Conservation (phyloP, 176 grass and related monocot genomes). For the Puya raimondii region DNA sequence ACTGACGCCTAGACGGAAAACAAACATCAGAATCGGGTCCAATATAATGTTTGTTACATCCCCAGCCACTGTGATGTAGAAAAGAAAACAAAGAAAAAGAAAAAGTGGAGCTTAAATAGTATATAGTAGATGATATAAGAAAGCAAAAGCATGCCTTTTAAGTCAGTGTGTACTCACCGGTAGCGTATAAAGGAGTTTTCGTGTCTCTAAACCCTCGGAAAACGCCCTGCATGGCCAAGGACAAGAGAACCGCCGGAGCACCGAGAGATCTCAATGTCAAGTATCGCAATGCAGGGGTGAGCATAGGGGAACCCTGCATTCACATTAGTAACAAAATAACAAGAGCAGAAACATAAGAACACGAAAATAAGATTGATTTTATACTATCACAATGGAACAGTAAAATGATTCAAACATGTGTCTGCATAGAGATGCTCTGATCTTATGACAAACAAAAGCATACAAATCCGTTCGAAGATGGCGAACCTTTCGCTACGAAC, state of each 20-base stretch:
- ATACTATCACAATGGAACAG: too few species aligned
- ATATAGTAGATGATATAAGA: not conserved
- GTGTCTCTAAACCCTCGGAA: constrained; percentile 96
- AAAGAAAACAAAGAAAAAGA: not conserved
- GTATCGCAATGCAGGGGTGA: constrained; percentile 71
- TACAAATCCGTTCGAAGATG: too few species aligned
- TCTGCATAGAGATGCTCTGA: too few species aligned
- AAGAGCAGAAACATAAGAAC: not conserved
- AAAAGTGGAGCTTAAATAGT: not conserved
- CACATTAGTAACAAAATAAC: not conserved
- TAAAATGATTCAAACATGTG: too few species aligned
- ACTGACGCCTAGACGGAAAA: constrained; percentile 73
- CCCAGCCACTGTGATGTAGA: constrained; percentile 49
- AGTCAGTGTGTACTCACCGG: constrained; percentile 35
- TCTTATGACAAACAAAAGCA: too few species aligned
- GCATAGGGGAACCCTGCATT: constrained; percentile 68
- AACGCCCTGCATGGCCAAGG: constrained; percentile 96
- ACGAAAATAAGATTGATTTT: too few species aligned
- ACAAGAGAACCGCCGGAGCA: constrained; percentile 87
- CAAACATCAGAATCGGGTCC: constrained; percentile 96
- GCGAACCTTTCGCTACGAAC: too few species aligned
- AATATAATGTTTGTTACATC: constrained; percentile 81
- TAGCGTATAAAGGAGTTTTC: constrained; percentile 82
- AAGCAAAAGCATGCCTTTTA: not conserved
- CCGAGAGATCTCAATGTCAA: constrained; percentile 79